Conservation (phyloP, 2,329 filamentous ascomycete species). For the Drechslerella dactyloides region DNA sequence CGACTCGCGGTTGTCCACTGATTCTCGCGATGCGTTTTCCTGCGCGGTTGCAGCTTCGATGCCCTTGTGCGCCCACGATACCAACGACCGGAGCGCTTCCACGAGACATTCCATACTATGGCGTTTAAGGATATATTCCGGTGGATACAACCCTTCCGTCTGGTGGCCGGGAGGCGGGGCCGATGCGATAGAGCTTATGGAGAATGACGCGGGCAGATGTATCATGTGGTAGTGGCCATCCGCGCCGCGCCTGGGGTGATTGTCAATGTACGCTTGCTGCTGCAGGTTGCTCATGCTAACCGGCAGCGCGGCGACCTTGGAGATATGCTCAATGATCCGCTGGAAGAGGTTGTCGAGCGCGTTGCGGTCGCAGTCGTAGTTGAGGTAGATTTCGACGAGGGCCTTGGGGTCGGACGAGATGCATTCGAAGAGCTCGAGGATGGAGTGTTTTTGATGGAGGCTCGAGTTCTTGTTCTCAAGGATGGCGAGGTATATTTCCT, state of each 20-base stretch:
- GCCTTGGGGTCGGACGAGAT: constrained; percentile 85
- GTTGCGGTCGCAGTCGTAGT: constrained; percentile 95
- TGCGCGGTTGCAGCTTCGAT: constrained; percentile 59
- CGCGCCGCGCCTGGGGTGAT: constrained; percentile 68
- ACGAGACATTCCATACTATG: constrained; percentile 86
- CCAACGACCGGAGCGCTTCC: constrained; percentile 83
- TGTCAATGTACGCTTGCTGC: constrained; percentile 80
- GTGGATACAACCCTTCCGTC: constrained; percentile 75
- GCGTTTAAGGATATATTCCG: constrained; percentile 90
- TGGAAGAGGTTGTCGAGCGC: constrained; percentile 97
- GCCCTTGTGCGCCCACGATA: constrained; percentile 76
- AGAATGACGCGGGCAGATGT: constrained; percentile 84
- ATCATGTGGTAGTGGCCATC: constrained; percentile 80
- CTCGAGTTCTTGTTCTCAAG: constrained; percentile 86
- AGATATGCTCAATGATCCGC: constrained; percentile 87
- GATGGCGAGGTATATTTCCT: constrained; percentile 94
- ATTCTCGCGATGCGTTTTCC: constrained; percentile 57
- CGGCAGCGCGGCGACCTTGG: constrained; percentile 80
- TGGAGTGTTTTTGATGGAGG: constrained; percentile 87
- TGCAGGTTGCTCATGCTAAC: constrained; percentile 76
- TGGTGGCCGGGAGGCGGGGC: constrained; percentile 58
- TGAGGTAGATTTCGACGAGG: constrained; percentile 92
- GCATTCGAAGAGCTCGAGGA: constrained; percentile 82
- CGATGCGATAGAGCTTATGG: constrained; percentile 74
- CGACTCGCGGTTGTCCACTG: constrained; percentile 70